A percentile compares a stretch with the other conserved stretches of the same genome.
These are phyloP conservation scores for Gyromitra esculenta DNA, from an alignment of 2,329 filamentous ascomycete genomes.

Conservation along the genomic window DNA sequence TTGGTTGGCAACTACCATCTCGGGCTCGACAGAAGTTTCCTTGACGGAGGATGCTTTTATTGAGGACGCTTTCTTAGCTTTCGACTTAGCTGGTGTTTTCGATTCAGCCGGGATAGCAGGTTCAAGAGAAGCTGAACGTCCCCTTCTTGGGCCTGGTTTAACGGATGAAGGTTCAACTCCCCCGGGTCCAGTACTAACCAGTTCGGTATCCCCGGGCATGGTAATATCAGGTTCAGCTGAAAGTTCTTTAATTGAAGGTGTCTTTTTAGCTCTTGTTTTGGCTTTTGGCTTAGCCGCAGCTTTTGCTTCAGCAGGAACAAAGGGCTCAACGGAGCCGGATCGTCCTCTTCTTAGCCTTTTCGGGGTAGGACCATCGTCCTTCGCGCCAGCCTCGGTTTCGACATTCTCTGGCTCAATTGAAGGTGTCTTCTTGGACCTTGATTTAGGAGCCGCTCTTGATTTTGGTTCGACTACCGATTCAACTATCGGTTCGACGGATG, in stretches of 20 bases:
- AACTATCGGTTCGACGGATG: constrained; percentile 19
- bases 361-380: constrained; percentile 1
- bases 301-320: neutral
- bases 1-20: constrained; percentile 27
- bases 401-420: constrained; percentile 14
- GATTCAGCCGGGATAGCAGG: constrained; percentile 1
- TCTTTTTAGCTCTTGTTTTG: constrained; percentile 14
- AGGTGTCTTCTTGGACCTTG: constrained; percentile 15
- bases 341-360: constrained; percentile 29
- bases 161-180: neutral
- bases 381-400: neutral
- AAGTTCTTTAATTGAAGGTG: constrained; percentile 21
- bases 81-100: constrained; percentile 1
- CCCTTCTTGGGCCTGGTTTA: constrained; percentile 7
- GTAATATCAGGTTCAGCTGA: constrained; percentile 1
- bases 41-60: constrained; percentile 14
- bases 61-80: constrained; percentile 5
- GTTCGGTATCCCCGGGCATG: neutral
- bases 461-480: neutral
- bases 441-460: constrained; percentile 8
- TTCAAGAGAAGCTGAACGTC: constrained; percentile 26
- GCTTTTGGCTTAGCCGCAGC: neutral
- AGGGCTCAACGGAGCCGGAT: constrained; percentile 20
- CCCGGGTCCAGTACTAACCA: neutral
- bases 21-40: constrained; percentile 24